Conservation (phyloP, 2,329 filamentous ascomycete species). For the Talaromyces rugulosus region DNA sequence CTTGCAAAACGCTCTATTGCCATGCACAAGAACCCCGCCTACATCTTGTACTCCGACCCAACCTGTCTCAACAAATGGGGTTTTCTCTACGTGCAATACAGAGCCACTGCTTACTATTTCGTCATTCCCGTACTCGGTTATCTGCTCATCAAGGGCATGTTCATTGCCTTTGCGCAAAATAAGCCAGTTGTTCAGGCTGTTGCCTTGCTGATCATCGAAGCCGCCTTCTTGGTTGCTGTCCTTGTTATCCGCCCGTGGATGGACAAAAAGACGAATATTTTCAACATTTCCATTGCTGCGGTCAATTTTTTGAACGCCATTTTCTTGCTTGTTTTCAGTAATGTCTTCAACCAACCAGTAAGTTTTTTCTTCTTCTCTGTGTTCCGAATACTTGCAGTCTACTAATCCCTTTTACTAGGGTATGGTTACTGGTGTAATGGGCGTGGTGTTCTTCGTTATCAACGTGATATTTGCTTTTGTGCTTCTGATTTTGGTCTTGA, state of each 20-base stretch:
- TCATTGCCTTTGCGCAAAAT: conserved; percentile 75
- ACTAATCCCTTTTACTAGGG: conserved; percentile 37
- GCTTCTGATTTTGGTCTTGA: conserved; percentile 74
- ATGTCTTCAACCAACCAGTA: conserved; percentile 77
- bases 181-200: conserved; percentile 71
- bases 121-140: conserved; percentile 76
- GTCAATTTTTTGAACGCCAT: conserved; percentile 89
- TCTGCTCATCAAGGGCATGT: conserved; percentile 80
- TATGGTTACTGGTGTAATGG: conserved; percentile 81
- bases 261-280: conserved; percentile 97
- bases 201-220: conserved; percentile 78
- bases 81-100: conserved; percentile 95
- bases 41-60: conserved; percentile 96
- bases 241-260: conserved; percentile 89
- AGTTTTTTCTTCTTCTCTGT: conserved; percentile 24
- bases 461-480: conserved; percentile 82
- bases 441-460: conserved; percentile 81
- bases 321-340: conserved; percentile 83
- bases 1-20: conserved; percentile 82
- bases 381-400: background rate
- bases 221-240: conserved; percentile 68
- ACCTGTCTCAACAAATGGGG: conserved; percentile 95
- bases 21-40: conserved; percentile 94
- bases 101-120: conserved; percentile 93
- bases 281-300: conserved; percentile 88